Conservation (phyloP, 495 filamentous ascomycete genomes). For the Aspergillus panamensis region DNA sequence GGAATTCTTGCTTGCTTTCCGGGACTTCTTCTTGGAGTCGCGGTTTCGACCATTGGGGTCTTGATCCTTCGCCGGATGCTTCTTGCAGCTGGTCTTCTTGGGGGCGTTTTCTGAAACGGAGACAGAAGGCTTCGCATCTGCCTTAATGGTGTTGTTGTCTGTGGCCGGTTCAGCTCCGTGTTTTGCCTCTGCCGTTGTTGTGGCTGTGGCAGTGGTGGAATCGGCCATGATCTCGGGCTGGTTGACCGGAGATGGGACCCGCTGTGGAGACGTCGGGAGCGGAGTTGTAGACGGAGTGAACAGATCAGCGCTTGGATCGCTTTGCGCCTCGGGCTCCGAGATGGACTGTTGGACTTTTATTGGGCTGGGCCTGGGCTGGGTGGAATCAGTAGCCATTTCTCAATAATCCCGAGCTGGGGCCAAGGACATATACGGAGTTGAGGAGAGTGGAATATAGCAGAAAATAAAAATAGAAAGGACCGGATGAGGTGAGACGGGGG, state of each 20-base stretch:
- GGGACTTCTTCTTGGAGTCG: constrained; percentile 35
- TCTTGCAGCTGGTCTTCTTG: constrained; percentile 38
- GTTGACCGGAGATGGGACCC: constrained; percentile 13
- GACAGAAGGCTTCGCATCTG: constrained; percentile 25
- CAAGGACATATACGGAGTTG: not conserved
- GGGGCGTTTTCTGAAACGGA: constrained; percentile 22
- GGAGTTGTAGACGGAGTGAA: constrained; percentile 16
- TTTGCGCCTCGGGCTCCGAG: constrained; percentile 7
- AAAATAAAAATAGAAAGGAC: not conserved
- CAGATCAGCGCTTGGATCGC: constrained; percentile 17
- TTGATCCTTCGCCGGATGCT: constrained; percentile 32
- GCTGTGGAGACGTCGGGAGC: constrained; percentile 23
- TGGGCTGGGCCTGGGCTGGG: not conserved
- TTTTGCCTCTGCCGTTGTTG: constrained; percentile 24
- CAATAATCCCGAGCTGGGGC: not conserved
- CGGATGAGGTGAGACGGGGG: too few relatives aligned
- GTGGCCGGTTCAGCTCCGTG: constrained; percentile 28
- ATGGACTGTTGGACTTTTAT: constrained; percentile 7
- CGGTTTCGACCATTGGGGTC: constrained; percentile 20
- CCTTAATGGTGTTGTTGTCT: constrained; percentile 31
- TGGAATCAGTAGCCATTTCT: constrained; percentile 10
- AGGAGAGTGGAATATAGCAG: not conserved
- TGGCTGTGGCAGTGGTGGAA: constrained; percentile 14
- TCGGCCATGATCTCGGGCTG: constrained; percentile 30
- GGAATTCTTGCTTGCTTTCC: constrained; percentile 27